Base-by-base conservation (phyloP, 78 protist species). In the Diacronema lutheri region DNA sequence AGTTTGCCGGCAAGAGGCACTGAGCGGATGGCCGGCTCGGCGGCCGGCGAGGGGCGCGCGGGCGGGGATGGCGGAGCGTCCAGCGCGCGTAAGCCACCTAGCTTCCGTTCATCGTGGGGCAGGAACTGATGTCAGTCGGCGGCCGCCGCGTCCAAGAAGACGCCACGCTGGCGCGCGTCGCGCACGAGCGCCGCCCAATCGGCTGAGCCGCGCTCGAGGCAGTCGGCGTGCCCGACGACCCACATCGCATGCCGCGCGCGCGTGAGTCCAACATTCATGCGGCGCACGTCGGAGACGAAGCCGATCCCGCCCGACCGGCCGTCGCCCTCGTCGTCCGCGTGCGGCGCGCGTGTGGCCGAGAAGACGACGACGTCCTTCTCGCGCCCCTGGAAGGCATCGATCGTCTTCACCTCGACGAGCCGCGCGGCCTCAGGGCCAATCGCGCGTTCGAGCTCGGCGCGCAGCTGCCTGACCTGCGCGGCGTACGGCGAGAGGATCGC, bases 211-310 rank as follows among this genome's bases (percentile, higher is more conserved):
- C n/a, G n/a, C n/a, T n/a, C n/a, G n/a, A n/a, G n/a, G n/a, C n/a
- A n/a, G n/a, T 37, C 31, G 29, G 57, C 77, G 55, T 69, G 77
- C 29, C 77, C 77, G 33, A 69, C 57, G 29, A 69, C 29, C 57
- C 37, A 26, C 33, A 40, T 19, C 37, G 77, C 19, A 29, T 20
- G 35, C 33, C 23, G 1, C 35, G 96, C 96, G 25, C 98, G 87
- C 19, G 97, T 95, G 31, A 96, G 66, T 76, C 92, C 93, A 20
- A 96, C 98, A 78, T 95, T 95, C 95, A 95, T 85, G 33, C 98
- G 89, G 19, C 96, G 86, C 23, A 84, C 77, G 79, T 96, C 98
- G 4, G 85, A 57, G 41, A 96, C 62, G 83, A 96, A 95, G 41
- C 97, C 97, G 57, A 94, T 87, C 33, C 77, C 77, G 29, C 64